phyloP scores from a whole-genome alignment of 1,284 basidiomycete genomes.

The Hemileia vastatrix region DNA sequence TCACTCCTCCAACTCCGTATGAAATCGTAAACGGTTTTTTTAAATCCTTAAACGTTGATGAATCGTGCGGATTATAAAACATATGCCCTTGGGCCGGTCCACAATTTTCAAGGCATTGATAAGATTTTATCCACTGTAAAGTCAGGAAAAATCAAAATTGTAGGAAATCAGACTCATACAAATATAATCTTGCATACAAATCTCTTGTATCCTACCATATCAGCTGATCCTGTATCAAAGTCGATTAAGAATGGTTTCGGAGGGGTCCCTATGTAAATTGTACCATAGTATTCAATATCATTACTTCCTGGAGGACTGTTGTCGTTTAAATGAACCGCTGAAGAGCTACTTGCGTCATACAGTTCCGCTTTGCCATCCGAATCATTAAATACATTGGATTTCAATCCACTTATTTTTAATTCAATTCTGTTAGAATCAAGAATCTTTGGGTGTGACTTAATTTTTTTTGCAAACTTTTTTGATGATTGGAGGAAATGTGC shows the following conservation, averaged over 20 bases:
- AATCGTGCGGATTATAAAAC: slow-evolving; percentile 13
- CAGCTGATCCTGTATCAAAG: slow-evolving; percentile 27
- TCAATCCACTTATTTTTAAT: neutral
- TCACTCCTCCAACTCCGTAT: slow-evolving; percentile 22
- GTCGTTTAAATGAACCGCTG: neutral
- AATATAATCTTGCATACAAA: neutral
- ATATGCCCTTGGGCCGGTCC: slow-evolving; percentile 3
- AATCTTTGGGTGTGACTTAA: neutral
- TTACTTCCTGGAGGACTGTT: slow-evolving; percentile 22
- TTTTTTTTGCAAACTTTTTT: neutral
- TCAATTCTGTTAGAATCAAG: no score
- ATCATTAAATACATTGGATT: neutral
- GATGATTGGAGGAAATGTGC: slow-evolving; percentile 8
- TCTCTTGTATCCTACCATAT: slow-evolving; percentile 18
- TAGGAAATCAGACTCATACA: neutral
- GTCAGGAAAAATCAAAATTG: neutral
- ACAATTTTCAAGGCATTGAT: slow-evolving; percentile 18
- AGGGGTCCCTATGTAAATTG: slow-evolving; percentile 28
- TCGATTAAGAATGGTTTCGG: slow-evolving; percentile 28
- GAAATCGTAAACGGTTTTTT: slow-evolving; percentile 14
- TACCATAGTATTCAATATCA: slow-evolving; percentile 30
- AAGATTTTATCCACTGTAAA: slow-evolving; percentile 21
- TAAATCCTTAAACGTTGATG: slow-evolving; percentile 12
- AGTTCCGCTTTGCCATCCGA: neutral
- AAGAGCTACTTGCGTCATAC: neutral